Evolutionary conservation across 2,329 filamentous ascomycete species (phyloP).

Genomic region (Neonectria coccinea): DNA sequence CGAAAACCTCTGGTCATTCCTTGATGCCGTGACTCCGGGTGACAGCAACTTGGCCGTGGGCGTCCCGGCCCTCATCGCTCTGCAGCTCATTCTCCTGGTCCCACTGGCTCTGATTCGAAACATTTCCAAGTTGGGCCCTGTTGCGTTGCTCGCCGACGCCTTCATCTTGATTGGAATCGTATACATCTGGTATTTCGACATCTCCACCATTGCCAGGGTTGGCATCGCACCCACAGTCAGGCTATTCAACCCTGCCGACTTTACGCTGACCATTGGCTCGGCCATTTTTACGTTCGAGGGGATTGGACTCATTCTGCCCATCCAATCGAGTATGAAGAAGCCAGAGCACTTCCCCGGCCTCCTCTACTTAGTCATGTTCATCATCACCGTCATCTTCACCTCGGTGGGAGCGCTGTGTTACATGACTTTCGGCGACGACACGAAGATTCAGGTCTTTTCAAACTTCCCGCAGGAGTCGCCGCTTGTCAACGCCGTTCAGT

Average conservation of each 20-base stretch:
- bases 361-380: slow-evolving; percentile 75
- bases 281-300: slow-evolving; percentile 85
- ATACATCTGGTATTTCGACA: slow-evolving; percentile 81
- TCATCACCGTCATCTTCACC: slow-evolving; percentile 79
- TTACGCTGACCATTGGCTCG: slow-evolving; percentile 77
- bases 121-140: slow-evolving; percentile 78
- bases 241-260: slow-evolving; percentile 76
- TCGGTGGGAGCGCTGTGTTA: slow-evolving; percentile 80
- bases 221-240: slow-evolving; percentile 72
- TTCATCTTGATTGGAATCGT: slow-evolving; percentile 77
- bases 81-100: slow-evolving; percentile 74
- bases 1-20: slow-evolving; percentile 77
- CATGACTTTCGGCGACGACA: slow-evolving; percentile 76
- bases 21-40: slow-evolving; percentile 68
- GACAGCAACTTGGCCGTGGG: slow-evolving; percentile 64
- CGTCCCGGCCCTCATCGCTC: slow-evolving; percentile 67
- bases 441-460: slow-evolving; percentile 79
- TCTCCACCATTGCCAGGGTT: slow-evolving; percentile 64
- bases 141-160: slow-evolving; percentile 75
- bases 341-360: slow-evolving; percentile 75
- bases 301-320: slow-evolving; percentile 80
- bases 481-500: slow-evolving; percentile 81
- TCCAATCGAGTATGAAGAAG: slow-evolving; percentile 79
- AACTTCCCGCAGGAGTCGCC: slow-evolving; percentile 78
- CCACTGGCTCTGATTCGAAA: slow-evolving; percentile 78